Conservation (phyloP, 2,329 filamentous ascomycete species). For the Triangularia setosa region DNA sequence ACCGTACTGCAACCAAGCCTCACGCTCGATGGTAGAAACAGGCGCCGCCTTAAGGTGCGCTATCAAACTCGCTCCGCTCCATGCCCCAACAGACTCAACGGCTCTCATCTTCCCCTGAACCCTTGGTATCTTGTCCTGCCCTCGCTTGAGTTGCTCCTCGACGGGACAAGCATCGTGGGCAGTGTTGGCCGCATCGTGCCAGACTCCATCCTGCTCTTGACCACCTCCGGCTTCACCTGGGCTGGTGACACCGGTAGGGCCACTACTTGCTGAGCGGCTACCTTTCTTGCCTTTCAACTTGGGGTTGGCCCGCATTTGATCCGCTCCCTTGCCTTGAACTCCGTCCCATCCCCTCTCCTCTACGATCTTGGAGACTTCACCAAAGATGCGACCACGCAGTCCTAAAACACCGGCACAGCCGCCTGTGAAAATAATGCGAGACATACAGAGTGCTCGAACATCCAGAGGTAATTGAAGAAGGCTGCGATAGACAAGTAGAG, state of each 20-base stretch:
- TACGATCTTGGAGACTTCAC: conserved; percentile 68
- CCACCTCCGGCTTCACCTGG: conserved; percentile 19
- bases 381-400: conserved; percentile 69
- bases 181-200: conserved; percentile 42
- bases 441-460: conserved; percentile 79
- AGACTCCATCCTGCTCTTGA: conserved; percentile 33
- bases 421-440: conserved; percentile 81
- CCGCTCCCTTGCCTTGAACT: conserved; percentile 66
- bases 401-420: conserved; percentile 77
- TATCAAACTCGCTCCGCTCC: conserved; percentile 69
- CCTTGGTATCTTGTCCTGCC: conserved; percentile 37
- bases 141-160: conserved; percentile 51
- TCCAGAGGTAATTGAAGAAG: conserved; percentile 76
- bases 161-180: conserved; percentile 53
- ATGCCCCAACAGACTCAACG: conserved; percentile 67
- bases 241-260: background rate
- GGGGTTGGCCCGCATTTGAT: conserved; percentile 46
- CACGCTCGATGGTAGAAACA: conserved; percentile 66
- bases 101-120: conserved; percentile 60
- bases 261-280: background rate
- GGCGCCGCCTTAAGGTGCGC: conserved; percentile 65
- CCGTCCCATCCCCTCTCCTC: conserved; percentile 71
- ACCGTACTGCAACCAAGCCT: conserved; percentile 67
- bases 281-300: conserved; percentile 35
- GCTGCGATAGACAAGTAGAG: conserved; percentile 69